phyloP scores from a whole-genome alignment of 306 rosid species.

The Vigna unguiculata region DNA sequence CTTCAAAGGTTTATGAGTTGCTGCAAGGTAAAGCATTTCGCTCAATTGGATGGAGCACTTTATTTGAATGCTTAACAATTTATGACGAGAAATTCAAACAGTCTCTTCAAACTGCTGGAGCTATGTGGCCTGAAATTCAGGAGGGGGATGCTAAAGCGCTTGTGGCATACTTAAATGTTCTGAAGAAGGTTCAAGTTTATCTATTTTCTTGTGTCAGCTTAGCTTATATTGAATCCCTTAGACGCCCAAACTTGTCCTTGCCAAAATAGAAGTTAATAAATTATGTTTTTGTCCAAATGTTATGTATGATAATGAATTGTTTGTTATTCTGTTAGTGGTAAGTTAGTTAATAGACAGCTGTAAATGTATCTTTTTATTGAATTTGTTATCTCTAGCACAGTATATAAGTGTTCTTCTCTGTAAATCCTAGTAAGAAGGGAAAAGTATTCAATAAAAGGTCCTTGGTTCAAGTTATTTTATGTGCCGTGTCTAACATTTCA shows the following conservation, averaged over 20 bases:
- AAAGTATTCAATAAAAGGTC: not conserved
- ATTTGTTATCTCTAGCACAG: too few relatives aligned
- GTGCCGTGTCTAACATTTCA: slow-evolving; percentile 15
- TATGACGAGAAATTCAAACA: slow-evolving; percentile 95
- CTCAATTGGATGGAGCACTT: slow-evolving; percentile 98
- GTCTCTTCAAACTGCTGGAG: slow-evolving; percentile 90
- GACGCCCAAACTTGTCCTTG: not conserved
- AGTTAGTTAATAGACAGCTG: too few relatives aligned
- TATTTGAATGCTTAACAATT: slow-evolving; percentile 91
- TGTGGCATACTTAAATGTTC: slow-evolving; percentile 89
- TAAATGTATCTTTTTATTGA: too few relatives aligned
- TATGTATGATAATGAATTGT: too few relatives aligned
- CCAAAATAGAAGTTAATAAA: slow-evolving; percentile 10
- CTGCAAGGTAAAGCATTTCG: slow-evolving; percentile 95
- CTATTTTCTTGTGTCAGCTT: slow-evolving; percentile 16
- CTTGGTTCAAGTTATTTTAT: slow-evolving; percentile 11
- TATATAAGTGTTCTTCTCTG: too few relatives aligned
- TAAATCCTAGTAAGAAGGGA: not conserved
- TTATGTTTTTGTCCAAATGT: not conserved
- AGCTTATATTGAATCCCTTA: slow-evolving; percentile 14
- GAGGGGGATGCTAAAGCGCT: slow-evolving; percentile 99
- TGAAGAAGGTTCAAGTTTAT: slow-evolving; percentile 71
- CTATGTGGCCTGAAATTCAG: slow-evolving; percentile 81
- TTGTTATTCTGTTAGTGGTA: too few relatives aligned
- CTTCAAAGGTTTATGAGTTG: slow-evolving; percentile 90